A percentile compares a stretch with the other conserved stretches of the same genome.
Evolutionary conservation across 116 monocot genomes (phyloP).

Genomic region (Cymodocea nodosa): DNA sequence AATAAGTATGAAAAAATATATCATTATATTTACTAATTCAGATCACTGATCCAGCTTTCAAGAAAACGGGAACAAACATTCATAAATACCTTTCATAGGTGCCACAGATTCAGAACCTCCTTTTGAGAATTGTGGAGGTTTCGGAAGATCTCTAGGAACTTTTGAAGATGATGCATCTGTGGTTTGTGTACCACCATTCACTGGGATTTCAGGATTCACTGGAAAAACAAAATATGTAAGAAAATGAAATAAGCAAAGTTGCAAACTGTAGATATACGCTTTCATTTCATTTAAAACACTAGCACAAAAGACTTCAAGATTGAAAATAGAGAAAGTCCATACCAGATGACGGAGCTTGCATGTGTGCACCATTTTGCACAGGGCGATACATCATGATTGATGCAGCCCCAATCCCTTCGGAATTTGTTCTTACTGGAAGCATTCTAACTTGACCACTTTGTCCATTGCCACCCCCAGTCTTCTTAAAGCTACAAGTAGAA

Average conservation of each 20-base stretch:
- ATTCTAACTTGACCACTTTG: conserved; percentile 43
- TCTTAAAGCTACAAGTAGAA: conserved; percentile 42
- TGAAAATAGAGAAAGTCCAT: conserved; percentile 2
- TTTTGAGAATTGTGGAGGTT: conserved; percentile 24
- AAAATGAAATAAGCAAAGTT: no score
- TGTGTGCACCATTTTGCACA: conserved; percentile 29
- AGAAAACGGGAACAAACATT: neutral
- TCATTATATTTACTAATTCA: neutral
- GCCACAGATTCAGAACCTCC: conserved; percentile 23
- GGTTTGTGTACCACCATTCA: conserved; percentile 16
- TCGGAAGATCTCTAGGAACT: conserved; percentile 24
- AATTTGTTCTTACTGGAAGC: conserved; percentile 5
- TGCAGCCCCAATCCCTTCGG: conserved; percentile 1
- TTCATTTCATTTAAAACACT: neutral
- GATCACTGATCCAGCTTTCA: no score
- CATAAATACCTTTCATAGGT: conserved; percentile 34
- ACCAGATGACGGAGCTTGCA: conserved; percentile 9
- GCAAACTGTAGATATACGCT: neutral
- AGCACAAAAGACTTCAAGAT: neutral
- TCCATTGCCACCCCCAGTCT: conserved; percentile 54
- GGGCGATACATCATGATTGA: conserved; percentile 4
- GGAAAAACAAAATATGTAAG: neutral
- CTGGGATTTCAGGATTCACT: conserved; percentile 16
- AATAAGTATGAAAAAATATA: neutral
- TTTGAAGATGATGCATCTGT: conserved; percentile 21